Base-by-base conservation (phyloP, 108 stramenopile genomes). In the Skeletonema potamos region DNA sequence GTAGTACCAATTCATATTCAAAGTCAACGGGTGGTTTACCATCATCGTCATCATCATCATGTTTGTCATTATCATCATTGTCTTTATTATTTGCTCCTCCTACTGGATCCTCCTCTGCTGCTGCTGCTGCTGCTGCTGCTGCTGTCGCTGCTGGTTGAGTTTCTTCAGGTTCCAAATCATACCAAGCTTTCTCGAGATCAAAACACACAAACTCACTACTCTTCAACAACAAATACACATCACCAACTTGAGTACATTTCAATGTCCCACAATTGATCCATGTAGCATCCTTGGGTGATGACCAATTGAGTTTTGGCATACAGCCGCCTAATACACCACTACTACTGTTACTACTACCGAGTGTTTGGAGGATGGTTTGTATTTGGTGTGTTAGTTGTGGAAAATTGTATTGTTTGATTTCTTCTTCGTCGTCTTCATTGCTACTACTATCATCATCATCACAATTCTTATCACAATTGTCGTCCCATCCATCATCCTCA, bases 201-300 rank as follows among this genome's bases (percentile, higher is more conserved):
- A 93, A 92, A 4, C 66, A 63, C 10, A 93, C 73, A 79, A 97
- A 97, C 27, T 96, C 95, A 67, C 93, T 95, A 61, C 87, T 88
- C 81, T 99, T 99, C 34, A 99, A 79, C 39, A 97, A 71, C 62
- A 95, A 76, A 72, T 96, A 95, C 8, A 99, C 91, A 81, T 99
- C 96, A 8, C 95, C 95, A 2, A 87, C 77, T 9, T 90, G 92
- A 22, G 58, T 48, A 72, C 97, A 97, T 76, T 91, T 87, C 26
- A 98, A 62, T 1, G 91, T 84, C 1, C 96, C 95, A 20, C 87
- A 88, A 70, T 97, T 97, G 18, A 99, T 90, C 98, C 98, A 99
- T 11, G 84, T 72, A 1, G 96, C 96, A 80, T 99, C 98, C 66
- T 88, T 82, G 9, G 96, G 95, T 6, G 91, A 67, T 10, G 88